phyloP scores from a whole-genome alignment of 1,139 yeast genomes.

The Blastobotrys petasosporus region DNA sequence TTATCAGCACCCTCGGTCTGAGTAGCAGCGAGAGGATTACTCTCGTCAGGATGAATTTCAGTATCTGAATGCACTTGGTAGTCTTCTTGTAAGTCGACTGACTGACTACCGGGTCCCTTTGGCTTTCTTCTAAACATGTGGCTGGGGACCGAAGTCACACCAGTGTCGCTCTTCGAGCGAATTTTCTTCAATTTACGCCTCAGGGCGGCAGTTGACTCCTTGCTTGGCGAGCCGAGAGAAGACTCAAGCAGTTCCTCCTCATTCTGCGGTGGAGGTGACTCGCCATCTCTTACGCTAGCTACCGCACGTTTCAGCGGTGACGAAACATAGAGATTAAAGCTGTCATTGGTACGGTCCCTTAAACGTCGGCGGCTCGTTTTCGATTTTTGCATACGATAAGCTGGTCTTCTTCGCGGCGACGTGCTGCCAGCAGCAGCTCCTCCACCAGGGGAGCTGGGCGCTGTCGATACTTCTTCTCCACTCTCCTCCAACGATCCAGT shows the following conservation, averaged over 20 bases:
- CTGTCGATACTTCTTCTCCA: neutral
- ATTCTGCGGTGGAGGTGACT: no score
- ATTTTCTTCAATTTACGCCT: conserved; percentile 16
- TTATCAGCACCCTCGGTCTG: conserved; percentile 7
- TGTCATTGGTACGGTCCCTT: conserved; percentile 8
- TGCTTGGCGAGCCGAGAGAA: neutral
- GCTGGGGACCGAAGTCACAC: conserved; percentile 13
- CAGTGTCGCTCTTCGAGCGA: conserved; percentile 24
- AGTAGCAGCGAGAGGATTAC: neutral
- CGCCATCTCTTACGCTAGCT: no score
- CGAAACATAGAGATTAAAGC: conserved; percentile 8
- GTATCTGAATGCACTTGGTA: conserved; percentile 17
- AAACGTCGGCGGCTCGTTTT: neutral
- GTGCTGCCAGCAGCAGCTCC: neutral
- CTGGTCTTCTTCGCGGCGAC: conserved; percentile 1
- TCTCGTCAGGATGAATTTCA: conserved; percentile 6
- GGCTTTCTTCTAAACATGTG: conserved; percentile 7
- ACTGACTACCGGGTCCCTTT: conserved; percentile 4
- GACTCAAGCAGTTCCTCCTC: neutral
- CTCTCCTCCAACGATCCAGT: conserved; percentile 1
- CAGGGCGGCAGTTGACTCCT: conserved; percentile 5
- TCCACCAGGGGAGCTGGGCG: neutral
- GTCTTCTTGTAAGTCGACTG: conserved; percentile 8
- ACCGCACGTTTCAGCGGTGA: conserved; percentile 3
- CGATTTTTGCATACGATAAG: conserved; percentile 6